These are phyloP conservation scores for Trichoderma erinaceum DNA, from an alignment of 495 filamentous ascomycete species.

Conservation along the genomic window DNA sequence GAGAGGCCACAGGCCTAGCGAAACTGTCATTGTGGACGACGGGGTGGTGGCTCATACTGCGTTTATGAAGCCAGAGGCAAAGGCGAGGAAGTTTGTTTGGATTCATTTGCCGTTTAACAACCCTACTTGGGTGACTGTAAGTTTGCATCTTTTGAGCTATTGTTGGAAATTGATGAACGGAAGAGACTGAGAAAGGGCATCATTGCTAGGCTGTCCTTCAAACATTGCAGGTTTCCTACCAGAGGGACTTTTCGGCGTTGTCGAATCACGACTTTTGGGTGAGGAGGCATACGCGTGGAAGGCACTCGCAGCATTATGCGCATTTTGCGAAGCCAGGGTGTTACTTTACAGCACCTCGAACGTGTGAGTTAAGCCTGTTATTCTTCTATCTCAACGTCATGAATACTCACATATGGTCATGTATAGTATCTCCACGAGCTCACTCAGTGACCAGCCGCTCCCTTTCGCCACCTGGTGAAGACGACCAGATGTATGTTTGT, in stretches of 20 bases:
- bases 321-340: slow-evolving; percentile 42
- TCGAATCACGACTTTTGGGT: slow-evolving; percentile 46
- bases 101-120: slow-evolving; percentile 62
- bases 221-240: slow-evolving; percentile 30
- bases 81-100: slow-evolving; percentile 52
- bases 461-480: slow-evolving; percentile 12
- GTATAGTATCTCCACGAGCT: slow-evolving; percentile 28
- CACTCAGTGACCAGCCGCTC: slow-evolving; percentile 20
- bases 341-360: slow-evolving; percentile 19
- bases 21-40: slow-evolving; percentile 22
- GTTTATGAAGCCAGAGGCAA: slow-evolving; percentile 35
- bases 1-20: slow-evolving; percentile 21
- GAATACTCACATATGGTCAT: background rate
- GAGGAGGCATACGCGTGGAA: slow-evolving; percentile 39
- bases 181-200: too few relatives aligned
- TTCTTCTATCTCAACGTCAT: slow-evolving; percentile 20
- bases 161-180: background rate
- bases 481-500: slow-evolving; percentile 27
- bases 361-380: background rate
- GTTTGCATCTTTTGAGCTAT: slow-evolving; percentile 17
- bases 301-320: slow-evolving; percentile 40
- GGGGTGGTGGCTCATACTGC: slow-evolving; percentile 22
- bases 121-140: slow-evolving; percentile 57
- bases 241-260: slow-evolving; percentile 36
- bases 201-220: slow-evolving; percentile 22